Evolutionary conservation across 2,329 filamentous ascomycete genomes (phyloP).

Genomic region (Microdochium bolleyi): DNA sequence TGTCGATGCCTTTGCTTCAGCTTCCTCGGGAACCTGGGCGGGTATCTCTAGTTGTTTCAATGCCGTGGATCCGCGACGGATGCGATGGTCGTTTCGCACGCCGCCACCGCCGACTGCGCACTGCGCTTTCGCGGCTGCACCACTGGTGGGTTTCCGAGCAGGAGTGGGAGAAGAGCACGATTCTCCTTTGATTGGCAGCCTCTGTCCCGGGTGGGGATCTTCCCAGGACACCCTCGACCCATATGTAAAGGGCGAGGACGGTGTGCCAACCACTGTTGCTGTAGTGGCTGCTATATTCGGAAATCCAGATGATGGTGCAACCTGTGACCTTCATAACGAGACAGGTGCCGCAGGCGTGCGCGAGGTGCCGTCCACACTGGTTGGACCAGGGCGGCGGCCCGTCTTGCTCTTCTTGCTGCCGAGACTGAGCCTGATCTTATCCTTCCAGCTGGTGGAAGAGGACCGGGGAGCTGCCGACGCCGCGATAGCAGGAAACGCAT

Average conservation of each 20-base stretch:
- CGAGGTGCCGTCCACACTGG: constrained; percentile 20
- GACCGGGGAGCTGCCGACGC: constrained; percentile 46
- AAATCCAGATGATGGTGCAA: constrained; percentile 40
- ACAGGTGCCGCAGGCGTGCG: constrained; percentile 25
- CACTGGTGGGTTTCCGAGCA: constrained; percentile 26
- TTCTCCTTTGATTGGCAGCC: constrained; percentile 9
- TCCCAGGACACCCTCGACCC: constrained; percentile 23
- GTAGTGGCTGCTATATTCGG: constrained; percentile 13
- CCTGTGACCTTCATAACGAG: constrained; percentile 51
- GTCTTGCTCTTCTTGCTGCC: constrained; percentile 43
- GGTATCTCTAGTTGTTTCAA: constrained; percentile 23
- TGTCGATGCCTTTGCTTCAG: constrained; percentile 10
- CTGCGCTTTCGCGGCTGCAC: constrained; percentile 41
- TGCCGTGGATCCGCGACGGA: constrained; percentile 14
- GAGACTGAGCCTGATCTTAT: constrained; percentile 53
- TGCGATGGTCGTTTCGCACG: constrained; percentile 11
- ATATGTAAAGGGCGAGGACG: constrained; percentile 12
- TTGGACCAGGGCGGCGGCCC: constrained; percentile 31
- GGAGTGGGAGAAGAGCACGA: constrained; percentile 10
- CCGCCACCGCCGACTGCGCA: constrained; percentile 14
- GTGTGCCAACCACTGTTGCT: constrained; percentile 9
- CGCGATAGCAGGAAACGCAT: constrained; percentile 41
- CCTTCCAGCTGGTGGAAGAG: constrained; percentile 55
- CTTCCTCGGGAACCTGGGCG: constrained; percentile 13
- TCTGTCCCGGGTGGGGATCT: constrained; percentile 36